Evolutionary conservation across 352 stramenopile genomes (phyloP), one percentile per base, ranked within the genome.

Genomic region (Phytophthora foliorum): DNA sequence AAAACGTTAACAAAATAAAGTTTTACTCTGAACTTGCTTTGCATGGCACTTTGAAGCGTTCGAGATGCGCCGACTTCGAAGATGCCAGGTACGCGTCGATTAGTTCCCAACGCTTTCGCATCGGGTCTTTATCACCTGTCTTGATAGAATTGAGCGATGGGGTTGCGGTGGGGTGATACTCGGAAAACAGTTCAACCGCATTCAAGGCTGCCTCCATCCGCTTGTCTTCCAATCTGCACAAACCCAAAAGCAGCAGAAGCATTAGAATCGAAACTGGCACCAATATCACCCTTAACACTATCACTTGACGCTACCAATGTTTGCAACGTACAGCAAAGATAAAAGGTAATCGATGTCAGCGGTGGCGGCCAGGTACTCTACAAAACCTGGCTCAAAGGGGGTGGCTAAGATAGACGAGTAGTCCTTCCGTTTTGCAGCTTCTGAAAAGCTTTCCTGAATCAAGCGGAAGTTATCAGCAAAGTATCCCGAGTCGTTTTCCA

Each of bases 291-390:
- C 32, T 31, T 5, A 31, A 6, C 27, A 1, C 5, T 34, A 34
- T 34, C 29, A 11, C 1, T 17, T 27, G 22, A 49, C 19, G n/a
- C 5, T 27, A 14, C 21, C 17, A 44, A 8, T 22, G 7, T 16
- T 44, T 19, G 3, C 7, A 48, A 68, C 72, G 46, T 75, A 81
- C 73, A 78, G 44, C 7, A 74, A 49, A 19, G 61, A 63, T 32
- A 81, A 9, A 16, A 81, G 54, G 22, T 67, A 58, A 22, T 81
- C 74, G 22, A 81, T 79, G n/a, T 70, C 55, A 24, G 42, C 51
- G 17, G 61, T 84, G 10, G 77, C 77, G 17, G 81, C 79, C 13
- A 86, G 42, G 44, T 82, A 88, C 48, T 88, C 75, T 13, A 89
- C 42, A 45, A 88, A 89, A 5, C 54, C 69, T 41, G 62, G 21